Base-by-base conservation (phyloP, 768 basidiomycete species). In the Glaciozyma antarctica region DNA sequence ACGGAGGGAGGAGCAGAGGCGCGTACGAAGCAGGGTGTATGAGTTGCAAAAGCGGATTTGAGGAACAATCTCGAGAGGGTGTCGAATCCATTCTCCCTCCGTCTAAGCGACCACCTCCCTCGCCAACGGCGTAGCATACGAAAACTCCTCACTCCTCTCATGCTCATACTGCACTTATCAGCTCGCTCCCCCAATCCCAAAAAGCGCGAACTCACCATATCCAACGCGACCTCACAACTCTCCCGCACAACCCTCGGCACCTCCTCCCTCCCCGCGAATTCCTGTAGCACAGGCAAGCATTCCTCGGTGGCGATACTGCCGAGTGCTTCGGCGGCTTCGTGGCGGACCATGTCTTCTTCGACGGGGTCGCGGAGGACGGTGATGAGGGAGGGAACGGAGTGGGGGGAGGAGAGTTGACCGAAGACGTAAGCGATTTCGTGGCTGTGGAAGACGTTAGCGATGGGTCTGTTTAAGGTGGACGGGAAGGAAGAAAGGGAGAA, bases 381-480 rank as follows among this genome's bases (percentile, higher is more conserved):
- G 44, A 97, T 75, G 41, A 99, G 80, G 0, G 88, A 82, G 15
- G 93, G 91, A 26, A 98, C 88, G 0, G 91, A 87, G 75, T 92
- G 85, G 8, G 86, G 81, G 1, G 90, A 91, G 58, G 90, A 83
- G 51, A 99, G 82, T 78, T 99, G 95, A 17, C 95, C 95, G 73
- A 98, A 97, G 53, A 99, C 87, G 76, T 97, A 99, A 1, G 95
- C 95, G 55, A 99, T 90, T 76, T 99, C 95, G 76, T 99, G 95
- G 69, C 93, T 94, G 72, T 22, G 19, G 2, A 28, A 17, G 0
- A 8, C 5, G 43, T 26, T 48, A 24, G 32, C n/a, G n/a, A n/a
- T n/a, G n/a, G n/a, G n/a, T n/a, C n/a, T n/a, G n/a, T n/a, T n/a
- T n/a, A n/a, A n/a, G n/a, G n/a, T n/a, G n/a, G n/a, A n/a, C n/a